Conservation (phyloP, 495 filamentous ascomycete species). For the Bryoglossum gracile region DNA sequence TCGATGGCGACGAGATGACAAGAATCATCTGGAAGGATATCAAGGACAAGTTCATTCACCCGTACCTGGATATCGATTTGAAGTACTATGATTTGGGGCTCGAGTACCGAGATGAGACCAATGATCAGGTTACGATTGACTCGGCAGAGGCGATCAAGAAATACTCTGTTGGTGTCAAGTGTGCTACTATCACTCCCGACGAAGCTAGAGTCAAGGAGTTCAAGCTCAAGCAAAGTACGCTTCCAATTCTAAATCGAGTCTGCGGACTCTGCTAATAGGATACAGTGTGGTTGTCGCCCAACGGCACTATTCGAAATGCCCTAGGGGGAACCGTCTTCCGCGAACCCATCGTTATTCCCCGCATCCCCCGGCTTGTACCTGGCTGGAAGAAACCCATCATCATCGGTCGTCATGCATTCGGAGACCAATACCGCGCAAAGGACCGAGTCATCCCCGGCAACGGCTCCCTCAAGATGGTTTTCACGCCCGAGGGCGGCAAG, state of each 20-base stretch:
- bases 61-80: conserved; percentile 91
- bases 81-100: conserved; percentile 99
- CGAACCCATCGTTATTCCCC: conserved; percentile 92
- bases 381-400: conserved; percentile 99
- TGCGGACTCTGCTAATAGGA: neutral
- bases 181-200: conserved; percentile 97
- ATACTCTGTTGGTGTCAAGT: conserved; percentile 98
- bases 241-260: neutral
- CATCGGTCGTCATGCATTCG: conserved; percentile 96
- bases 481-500: conserved; percentile 75
- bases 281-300: conserved; percentile 94
- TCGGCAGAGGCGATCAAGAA: conserved; percentile 97
- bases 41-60: conserved; percentile 94
- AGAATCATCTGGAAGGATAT: conserved; percentile 98
- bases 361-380: conserved; percentile 84
- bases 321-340: conserved; percentile 97
- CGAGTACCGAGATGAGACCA: conserved; percentile 89
- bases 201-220: conserved; percentile 96
- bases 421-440: conserved; percentile 96
- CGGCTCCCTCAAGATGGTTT: conserved; percentile 89
- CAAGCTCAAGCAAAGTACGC: conserved; percentile 89
- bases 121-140: conserved; percentile 91
- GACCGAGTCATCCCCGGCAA: conserved; percentile 74
- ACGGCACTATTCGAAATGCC: conserved; percentile 94
- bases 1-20: conserved; percentile 99